phyloP scores from a whole-genome alignment of 2,329 filamentous ascomycete species.

The Alternaria infectoria region DNA sequence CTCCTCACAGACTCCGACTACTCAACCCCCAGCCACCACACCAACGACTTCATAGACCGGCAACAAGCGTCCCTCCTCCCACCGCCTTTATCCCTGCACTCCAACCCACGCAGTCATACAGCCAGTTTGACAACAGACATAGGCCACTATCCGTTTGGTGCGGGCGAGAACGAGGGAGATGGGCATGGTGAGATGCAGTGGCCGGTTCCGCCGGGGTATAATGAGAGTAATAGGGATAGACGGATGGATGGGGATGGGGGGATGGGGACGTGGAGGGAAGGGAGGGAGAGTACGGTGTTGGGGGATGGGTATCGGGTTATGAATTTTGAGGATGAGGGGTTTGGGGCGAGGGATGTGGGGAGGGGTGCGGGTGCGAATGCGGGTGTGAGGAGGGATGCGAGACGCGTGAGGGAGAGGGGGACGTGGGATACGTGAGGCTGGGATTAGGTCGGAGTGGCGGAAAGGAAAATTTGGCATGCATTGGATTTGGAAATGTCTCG shows the following conservation, averaged over 20 bases:
- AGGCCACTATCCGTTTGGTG: constrained; percentile 21
- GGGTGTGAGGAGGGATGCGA: constrained; percentile 6
- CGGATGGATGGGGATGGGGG: background rate
- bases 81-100: background rate
- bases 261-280: background rate
- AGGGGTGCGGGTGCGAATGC: background rate
- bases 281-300: constrained; percentile 15
- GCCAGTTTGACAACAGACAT: constrained; percentile 20
- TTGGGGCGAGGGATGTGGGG: background rate
- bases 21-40: background rate
- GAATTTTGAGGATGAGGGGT: background rate
- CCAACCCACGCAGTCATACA: constrained; percentile 8
- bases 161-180: constrained; percentile 2
- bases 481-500: background rate
- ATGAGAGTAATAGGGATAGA: constrained; percentile 11
- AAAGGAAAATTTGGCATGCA: background rate
- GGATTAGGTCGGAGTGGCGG: background rate
- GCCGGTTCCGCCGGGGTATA: constrained; percentile 27
- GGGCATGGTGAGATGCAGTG: constrained; percentile 23
- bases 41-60: background rate
- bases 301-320: background rate
- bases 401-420: constrained; percentile 14
- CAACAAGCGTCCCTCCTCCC: constrained; percentile 5
- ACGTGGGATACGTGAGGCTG: background rate
- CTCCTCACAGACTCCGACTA: constrained; percentile 9